Evolutionary conservation across 495 filamentous ascomycete genomes (phyloP).

Genomic region (Cercophora sp.): DNA sequence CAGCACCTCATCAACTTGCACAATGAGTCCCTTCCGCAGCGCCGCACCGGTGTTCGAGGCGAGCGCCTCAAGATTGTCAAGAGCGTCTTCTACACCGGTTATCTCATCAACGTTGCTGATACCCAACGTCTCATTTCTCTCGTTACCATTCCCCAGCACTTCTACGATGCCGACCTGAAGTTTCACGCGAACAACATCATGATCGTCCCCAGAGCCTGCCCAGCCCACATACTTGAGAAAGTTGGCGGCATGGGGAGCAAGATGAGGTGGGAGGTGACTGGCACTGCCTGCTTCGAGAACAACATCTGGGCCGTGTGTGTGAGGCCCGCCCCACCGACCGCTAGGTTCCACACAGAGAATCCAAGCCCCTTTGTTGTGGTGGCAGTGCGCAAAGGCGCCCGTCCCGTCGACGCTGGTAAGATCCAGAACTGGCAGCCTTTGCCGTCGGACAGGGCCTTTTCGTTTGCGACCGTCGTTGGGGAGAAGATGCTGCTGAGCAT

Average conservation of each 20-base stretch:
- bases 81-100: conserved; percentile 90
- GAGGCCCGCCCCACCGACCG: conserved; percentile 61
- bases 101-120: conserved; percentile 69
- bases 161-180: conserved; percentile 63
- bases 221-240: conserved; percentile 64
- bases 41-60: conserved; percentile 24
- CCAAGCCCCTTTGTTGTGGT: conserved; percentile 70
- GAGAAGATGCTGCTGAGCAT: conserved; percentile 82
- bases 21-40: conserved; percentile 51
- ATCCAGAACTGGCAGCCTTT: conserved; percentile 85
- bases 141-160: conserved; percentile 56
- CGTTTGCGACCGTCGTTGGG: conserved; percentile 75
- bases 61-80: conserved; percentile 69
- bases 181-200: conserved; percentile 87
- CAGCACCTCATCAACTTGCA: conserved; percentile 87
- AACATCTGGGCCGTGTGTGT: conserved; percentile 83
- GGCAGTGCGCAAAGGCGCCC: conserved; percentile 64
- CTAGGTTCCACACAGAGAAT: conserved; percentile 70
- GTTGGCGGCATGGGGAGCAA: conserved; percentile 81
- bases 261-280: conserved; percentile 77
- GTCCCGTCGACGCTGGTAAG: conserved; percentile 72
- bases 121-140: conserved; percentile 66
- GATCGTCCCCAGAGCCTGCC: conserved; percentile 72
- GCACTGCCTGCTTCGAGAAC: conserved; percentile 68
- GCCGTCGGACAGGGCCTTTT: conserved; percentile 57